A percentile compares a stretch with the other conserved stretches of the same genome.
phyloP scores from a whole-genome alignment of 78 protist species.

The Dictyostelium capitatum region DNA sequence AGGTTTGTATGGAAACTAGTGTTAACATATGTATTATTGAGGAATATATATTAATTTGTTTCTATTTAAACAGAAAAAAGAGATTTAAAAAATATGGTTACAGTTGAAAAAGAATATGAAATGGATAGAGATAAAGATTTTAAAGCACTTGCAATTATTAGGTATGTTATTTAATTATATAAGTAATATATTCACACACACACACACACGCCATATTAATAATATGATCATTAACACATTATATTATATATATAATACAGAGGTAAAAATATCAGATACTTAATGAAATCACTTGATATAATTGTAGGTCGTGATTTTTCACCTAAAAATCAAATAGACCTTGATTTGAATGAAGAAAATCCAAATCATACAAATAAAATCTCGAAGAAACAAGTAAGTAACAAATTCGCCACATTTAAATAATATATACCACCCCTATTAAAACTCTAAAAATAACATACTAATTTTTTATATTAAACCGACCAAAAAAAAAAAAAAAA shows the following conservation, averaged over 20 bases:
- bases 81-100: slow-evolving; percentile 49
- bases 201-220: no score
- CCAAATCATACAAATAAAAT: slow-evolving; percentile 17
- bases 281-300: slow-evolving; percentile 61
- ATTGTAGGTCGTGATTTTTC: slow-evolving; percentile 55
- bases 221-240: background rate
- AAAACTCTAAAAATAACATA: background rate
- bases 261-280: slow-evolving; percentile 56
- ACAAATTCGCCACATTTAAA: background rate
- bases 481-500: background rate
- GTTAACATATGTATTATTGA: background rate
- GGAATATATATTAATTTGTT: background rate
- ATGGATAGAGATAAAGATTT: slow-evolving; percentile 56
- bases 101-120: slow-evolving; percentile 57
- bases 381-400: slow-evolving; percentile 70
- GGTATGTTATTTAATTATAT: slow-evolving; percentile 1
- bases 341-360: slow-evolving; percentile 53
- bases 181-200: no score
- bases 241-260: background rate
- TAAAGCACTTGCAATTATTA: slow-evolving; percentile 31
- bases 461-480: background rate
- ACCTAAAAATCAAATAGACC: slow-evolving; percentile 36
- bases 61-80: slow-evolving; percentile 7
- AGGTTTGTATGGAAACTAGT: background rate
- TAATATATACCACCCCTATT: background rate